Evolutionary conservation across 129 eudicot species (phyloP).

Genomic region (Helianthus tuberosus): DNA sequence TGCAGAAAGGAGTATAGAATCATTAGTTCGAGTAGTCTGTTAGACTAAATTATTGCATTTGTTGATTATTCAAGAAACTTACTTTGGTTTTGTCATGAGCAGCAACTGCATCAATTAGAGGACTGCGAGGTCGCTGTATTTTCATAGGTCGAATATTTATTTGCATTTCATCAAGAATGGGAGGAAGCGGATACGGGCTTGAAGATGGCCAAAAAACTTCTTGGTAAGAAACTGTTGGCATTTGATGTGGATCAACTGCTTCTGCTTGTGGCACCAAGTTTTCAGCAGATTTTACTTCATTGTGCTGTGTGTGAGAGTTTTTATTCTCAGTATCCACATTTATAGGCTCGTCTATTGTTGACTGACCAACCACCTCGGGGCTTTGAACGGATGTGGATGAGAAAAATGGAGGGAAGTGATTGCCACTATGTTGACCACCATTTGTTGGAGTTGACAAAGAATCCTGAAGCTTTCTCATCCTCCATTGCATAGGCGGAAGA

Average conservation of each 20-base stretch:
- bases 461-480: slow-evolving; percentile 56
- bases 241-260: slow-evolving; percentile 28
- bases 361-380: slow-evolving; percentile 9
- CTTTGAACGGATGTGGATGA: slow-evolving; percentile 26
- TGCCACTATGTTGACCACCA: slow-evolving; percentile 19
- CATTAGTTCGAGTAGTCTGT: not conserved
- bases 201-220: slow-evolving; percentile 36
- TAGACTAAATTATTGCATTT: slow-evolving; percentile 11
- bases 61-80: slow-evolving; percentile 21
- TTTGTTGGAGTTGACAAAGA: slow-evolving; percentile 42
- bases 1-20: slow-evolving; percentile 20
- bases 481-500: slow-evolving; percentile 96
- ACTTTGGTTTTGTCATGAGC: slow-evolving; percentile 90
- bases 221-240: slow-evolving; percentile 36
- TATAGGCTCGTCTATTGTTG: slow-evolving; percentile 7
- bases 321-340: slow-evolving; percentile 17
- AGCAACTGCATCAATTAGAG: slow-evolving; percentile 76
- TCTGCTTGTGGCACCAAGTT: slow-evolving; percentile 23
- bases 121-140: slow-evolving; percentile 71
- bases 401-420: slow-evolving; percentile 36
- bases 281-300: slow-evolving; percentile 36
- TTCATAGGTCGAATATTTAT: slow-evolving; percentile 47
- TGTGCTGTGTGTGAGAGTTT: slow-evolving; percentile 26
- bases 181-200: slow-evolving; percentile 19
- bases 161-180: slow-evolving; percentile 38